These are phyloP conservation scores for Licmophora abbreviata DNA, from an alignment of 108 stramenopile genomes.

Conservation along the genomic window DNA sequence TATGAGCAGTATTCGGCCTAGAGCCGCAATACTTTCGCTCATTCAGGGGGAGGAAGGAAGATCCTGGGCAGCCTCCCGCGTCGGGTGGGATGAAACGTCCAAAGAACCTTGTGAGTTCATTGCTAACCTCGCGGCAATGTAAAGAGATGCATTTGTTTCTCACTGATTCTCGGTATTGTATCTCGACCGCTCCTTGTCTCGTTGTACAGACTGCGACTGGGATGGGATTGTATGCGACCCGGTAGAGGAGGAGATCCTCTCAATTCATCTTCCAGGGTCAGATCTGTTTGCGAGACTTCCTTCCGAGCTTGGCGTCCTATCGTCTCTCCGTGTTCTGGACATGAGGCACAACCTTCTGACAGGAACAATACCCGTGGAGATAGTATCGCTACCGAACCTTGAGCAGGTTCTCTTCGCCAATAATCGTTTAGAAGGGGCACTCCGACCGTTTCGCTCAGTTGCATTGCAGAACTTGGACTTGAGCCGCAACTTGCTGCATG, in stretches of 20 bases:
- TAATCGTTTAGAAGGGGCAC: constrained; percentile 36
- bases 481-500: background rate
- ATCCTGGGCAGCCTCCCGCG: constrained; percentile 12
- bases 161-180: no score
- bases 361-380: constrained; percentile 26
- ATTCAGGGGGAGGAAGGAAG: constrained; percentile 21
- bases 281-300: constrained; percentile 35
- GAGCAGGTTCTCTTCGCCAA: constrained; percentile 37
- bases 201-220: constrained; percentile 48
- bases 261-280: constrained; percentile 10
- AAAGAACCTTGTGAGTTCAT: constrained; percentile 11
- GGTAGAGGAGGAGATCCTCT: constrained; percentile 8
- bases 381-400: constrained; percentile 17
- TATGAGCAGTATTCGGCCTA: no score
- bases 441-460: constrained; percentile 7
- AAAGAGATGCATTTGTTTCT: no score
- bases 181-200: no score
- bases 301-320: constrained; percentile 17
- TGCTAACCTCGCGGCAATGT: no score
- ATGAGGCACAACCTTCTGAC: constrained; percentile 23
- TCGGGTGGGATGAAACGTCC: constrained; percentile 14
- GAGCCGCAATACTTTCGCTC: no score
- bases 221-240: constrained; percentile 29
- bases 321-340: constrained; percentile 14
- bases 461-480: constrained; percentile 9